Conservation (phyloP, 768 basidiomycete species). For the Fibroporia radiculosa region DNA sequence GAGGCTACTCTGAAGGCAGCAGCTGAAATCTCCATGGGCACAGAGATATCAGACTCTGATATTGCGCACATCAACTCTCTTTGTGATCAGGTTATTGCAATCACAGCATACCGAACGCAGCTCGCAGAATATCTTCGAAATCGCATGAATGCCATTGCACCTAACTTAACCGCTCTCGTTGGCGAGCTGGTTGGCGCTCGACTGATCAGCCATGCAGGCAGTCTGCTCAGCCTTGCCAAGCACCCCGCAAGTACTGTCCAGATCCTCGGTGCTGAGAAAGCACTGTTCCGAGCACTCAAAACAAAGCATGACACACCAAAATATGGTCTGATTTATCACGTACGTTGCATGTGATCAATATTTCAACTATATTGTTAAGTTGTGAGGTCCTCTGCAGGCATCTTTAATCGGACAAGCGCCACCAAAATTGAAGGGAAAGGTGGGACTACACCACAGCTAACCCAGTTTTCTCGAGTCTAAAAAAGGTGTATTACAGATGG, state of each 20-base stretch:
- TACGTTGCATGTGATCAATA: conserved; percentile 26
- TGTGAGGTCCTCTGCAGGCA: conserved; percentile 40
- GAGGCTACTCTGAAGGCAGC: conserved; percentile 93
- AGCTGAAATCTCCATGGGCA: conserved; percentile 98
- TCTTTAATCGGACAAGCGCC: conserved; percentile 96
- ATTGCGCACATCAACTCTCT: conserved; percentile 95
- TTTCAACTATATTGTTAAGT: not conserved
- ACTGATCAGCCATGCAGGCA: conserved; percentile 69
- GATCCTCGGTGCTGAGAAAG: conserved; percentile 73
- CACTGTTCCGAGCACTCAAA: conserved; percentile 68
- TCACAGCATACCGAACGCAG: conserved; percentile 90
- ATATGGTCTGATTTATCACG: conserved; percentile 99
- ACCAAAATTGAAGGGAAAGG: conserved; percentile 97
- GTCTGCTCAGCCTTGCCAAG: conserved; percentile 61
- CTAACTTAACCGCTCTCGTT: conserved; percentile 84
- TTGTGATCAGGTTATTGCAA: conserved; percentile 97
- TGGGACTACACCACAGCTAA: conserved; percentile 22
- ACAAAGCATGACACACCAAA: conserved; percentile 95
- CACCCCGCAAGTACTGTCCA: conserved; percentile 76
- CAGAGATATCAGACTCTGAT: conserved; percentile 95
- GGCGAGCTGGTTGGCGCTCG: conserved; percentile 73
- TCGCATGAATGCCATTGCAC: conserved; percentile 97
- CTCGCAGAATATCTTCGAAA: conserved; percentile 95
- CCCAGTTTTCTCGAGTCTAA: not conserved
- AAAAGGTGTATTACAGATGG: conserved; percentile 75